Percentiles rank a stretch among this genome's conserved stretches.
Evolutionary conservation across 805 yeast species (phyloP).

Genomic region (Nakazawaea holstii): DNA sequence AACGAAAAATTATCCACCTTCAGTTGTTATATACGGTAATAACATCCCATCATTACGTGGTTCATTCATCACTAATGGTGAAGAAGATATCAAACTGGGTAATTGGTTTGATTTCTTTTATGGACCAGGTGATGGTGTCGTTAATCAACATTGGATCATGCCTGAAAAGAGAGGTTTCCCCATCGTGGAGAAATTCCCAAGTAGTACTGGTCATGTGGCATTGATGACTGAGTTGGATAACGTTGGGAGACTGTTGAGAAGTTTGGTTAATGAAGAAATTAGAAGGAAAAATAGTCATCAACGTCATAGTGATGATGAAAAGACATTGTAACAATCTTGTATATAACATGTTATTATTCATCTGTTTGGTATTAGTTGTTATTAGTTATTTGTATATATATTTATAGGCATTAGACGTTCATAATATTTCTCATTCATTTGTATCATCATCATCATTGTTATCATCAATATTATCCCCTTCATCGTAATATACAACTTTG

Average conservation of each 20-base stretch:
- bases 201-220: conserved; percentile 72
- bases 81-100: conserved; percentile 62
- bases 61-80: conserved; percentile 56
- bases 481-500: conserved; percentile 61
- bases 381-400: not conserved
- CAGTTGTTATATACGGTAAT: conserved; percentile 78
- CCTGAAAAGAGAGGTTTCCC: conserved; percentile 75
- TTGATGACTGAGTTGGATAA: conserved; percentile 68
- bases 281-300: conserved; percentile 11
- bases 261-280: conserved; percentile 59
- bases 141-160: conserved; percentile 74
- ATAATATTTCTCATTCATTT: too few species aligned
- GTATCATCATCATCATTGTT: not conserved
- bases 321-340: not conserved
- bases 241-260: conserved; percentile 66
- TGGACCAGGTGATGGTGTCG: conserved; percentile 94
- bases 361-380: too few species aligned
- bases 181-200: conserved; percentile 60
- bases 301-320: not conserved
- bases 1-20: conserved; percentile 65
- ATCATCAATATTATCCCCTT: conserved; percentile 11
- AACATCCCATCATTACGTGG: conserved; percentile 83
- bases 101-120: conserved; percentile 71
- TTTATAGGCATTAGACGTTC: not conserved
- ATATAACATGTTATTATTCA: too few species aligned